phyloP scores from a whole-genome alignment of 768 basidiomycete species.

The Tulasnella sp. region DNA sequence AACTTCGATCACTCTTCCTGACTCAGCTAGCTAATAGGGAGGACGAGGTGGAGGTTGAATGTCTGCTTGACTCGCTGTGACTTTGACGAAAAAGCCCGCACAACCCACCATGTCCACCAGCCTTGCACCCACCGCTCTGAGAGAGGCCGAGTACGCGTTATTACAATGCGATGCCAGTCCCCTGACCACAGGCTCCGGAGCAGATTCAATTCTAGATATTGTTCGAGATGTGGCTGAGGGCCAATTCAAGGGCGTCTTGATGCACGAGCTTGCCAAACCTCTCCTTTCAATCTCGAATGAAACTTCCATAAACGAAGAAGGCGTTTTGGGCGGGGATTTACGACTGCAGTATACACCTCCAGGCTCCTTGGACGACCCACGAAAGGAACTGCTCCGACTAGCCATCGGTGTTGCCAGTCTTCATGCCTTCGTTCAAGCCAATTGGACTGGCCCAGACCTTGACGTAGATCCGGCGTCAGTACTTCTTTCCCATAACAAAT shows the following conservation, averaged over 20 bases:
- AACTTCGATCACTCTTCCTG: neutral
- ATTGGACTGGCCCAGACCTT: slow-evolving; percentile 94
- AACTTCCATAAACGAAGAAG: neutral
- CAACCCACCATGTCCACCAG: slow-evolving; percentile 15
- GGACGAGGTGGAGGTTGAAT: too few species aligned
- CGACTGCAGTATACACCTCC: neutral
- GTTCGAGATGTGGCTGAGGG: slow-evolving; percentile 36
- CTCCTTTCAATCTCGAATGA: slow-evolving; percentile 35
- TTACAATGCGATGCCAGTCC: slow-evolving; percentile 20
- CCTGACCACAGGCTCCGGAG: neutral
- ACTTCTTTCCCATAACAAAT: slow-evolving; percentile 37
- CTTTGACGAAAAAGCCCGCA: neutral
- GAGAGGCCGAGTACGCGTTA: slow-evolving; percentile 23
- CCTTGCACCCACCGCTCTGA: slow-evolving; percentile 2
- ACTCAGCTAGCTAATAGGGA: neutral
- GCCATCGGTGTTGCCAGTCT: slow-evolving; percentile 71
- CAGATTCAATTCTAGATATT: slow-evolving; percentile 31
- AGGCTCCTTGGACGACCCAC: slow-evolving; percentile 27
- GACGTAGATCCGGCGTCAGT: slow-evolving; percentile 46
- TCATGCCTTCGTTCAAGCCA: slow-evolving; percentile 86
- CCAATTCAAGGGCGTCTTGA: slow-evolving; percentile 40
- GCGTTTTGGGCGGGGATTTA: neutral
- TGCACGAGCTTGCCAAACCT: slow-evolving; percentile 38
- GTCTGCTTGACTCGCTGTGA: neutral
- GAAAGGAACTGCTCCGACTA: slow-evolving; percentile 56